These are phyloP conservation scores for Ailanthus altissimus DNA, from an alignment of 345 rosid genomes.

Conservation along the genomic window DNA sequence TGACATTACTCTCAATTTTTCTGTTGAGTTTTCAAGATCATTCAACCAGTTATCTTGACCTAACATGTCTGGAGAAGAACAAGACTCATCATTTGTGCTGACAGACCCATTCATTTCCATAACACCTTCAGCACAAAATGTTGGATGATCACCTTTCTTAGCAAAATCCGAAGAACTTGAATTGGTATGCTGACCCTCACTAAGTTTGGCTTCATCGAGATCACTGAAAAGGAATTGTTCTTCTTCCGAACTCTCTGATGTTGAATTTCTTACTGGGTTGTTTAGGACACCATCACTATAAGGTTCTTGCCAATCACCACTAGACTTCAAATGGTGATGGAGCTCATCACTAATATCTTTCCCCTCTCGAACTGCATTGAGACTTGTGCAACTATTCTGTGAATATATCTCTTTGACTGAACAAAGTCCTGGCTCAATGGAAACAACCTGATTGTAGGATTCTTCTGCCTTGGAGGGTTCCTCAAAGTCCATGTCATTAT, in stretches of 20 bases:
- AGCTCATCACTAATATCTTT: conserved; percentile 19
- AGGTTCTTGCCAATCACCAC: conserved; percentile 27
- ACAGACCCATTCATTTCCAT: conserved; percentile 20
- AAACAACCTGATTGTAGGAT: conserved; percentile 26
- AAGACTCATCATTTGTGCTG: conserved; percentile 24
- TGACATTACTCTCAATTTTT: conserved; percentile 35
- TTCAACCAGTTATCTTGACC: conserved; percentile 24
- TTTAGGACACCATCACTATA: conserved; percentile 28
- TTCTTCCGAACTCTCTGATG: conserved; percentile 55
- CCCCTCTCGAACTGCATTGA: conserved; percentile 32
- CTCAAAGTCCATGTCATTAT: conserved; percentile 19
- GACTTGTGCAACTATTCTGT: conserved; percentile 27
- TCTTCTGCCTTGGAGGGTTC: conserved; percentile 22
- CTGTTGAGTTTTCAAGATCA: conserved; percentile 36
- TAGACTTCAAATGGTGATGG: conserved; percentile 24
- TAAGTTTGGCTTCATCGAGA: conserved; percentile 46
- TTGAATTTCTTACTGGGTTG: conserved; percentile 32
- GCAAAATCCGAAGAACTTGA: conserved; percentile 29
- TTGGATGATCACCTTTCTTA: conserved; percentile 29
- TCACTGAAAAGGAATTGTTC: conserved; percentile 76
- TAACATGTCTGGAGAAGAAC: conserved; percentile 27
- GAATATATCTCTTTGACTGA: conserved; percentile 32
- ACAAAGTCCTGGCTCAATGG: conserved; percentile 30
- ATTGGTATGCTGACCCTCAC: conserved; percentile 25
- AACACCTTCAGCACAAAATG: conserved; percentile 24